Percentiles rank a stretch among this genome's conserved stretches.
Evolutionary conservation across 2,329 filamentous ascomycete species (phyloP).

Genomic region (Lanzia echinophila): DNA sequence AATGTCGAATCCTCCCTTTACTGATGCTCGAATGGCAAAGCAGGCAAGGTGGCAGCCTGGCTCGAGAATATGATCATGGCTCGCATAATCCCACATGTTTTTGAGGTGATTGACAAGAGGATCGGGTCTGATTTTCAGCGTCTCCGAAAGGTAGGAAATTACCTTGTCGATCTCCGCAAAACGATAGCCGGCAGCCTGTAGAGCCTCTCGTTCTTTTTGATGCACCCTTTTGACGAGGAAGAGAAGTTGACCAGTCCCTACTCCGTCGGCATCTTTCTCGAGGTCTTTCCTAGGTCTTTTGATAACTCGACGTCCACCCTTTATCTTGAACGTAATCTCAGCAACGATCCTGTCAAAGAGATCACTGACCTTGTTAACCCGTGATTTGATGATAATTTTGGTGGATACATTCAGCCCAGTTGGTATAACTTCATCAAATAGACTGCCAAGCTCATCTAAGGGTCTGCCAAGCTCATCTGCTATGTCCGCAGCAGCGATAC

Average conservation of each 20-base stretch:
- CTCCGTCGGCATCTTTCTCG: slow-evolving; percentile 2
- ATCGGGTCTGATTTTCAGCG: slow-evolving; percentile 63
- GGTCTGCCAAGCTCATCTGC: slow-evolving; percentile 59
- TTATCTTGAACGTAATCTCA: slow-evolving; percentile 6
- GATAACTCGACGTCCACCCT: slow-evolving; percentile 1
- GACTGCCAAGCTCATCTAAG: slow-evolving; percentile 56
- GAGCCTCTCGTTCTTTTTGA: slow-evolving; percentile 51
- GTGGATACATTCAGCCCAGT: slow-evolving; percentile 43
- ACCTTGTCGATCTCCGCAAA: slow-evolving; percentile 68
- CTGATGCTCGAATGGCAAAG: slow-evolving; percentile 47
- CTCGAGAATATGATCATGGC: slow-evolving; percentile 39
- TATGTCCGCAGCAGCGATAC: slow-evolving; percentile 68
- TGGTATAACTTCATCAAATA: slow-evolving; percentile 70
- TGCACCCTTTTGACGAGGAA: slow-evolving; percentile 65
- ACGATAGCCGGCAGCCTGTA: slow-evolving; percentile 69
- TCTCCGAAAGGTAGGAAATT: slow-evolving; percentile 58
- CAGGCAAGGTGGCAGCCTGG: slow-evolving; percentile 51
- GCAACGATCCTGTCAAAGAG: neutral
- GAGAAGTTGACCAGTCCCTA: slow-evolving; percentile 51
- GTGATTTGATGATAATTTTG: slow-evolving; percentile 5
- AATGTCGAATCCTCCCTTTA: slow-evolving; percentile 35
- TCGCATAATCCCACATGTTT: slow-evolving; percentile 56
- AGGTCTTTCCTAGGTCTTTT: slow-evolving; percentile 3
- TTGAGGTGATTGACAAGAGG: slow-evolving; percentile 56
- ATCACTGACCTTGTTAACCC: neutral